Conservation (phyloP, 768 basidiomycete genomes). For the Boletus fagicola region DNA sequence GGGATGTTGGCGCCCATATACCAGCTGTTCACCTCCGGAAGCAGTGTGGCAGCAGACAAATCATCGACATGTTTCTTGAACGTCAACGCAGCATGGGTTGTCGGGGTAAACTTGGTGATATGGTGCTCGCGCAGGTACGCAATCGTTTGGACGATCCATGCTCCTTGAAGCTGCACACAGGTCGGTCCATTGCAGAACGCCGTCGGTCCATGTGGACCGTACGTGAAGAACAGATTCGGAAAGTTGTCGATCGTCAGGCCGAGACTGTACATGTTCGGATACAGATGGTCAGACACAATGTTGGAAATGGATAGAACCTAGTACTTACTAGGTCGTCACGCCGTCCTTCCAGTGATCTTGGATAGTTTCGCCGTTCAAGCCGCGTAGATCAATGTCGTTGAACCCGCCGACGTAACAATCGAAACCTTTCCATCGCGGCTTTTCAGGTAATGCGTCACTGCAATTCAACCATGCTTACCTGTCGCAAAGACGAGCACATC, state of each 20-base stretch:
- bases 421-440: constrained; percentile 4
- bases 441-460: not conserved
- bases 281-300: not conserved
- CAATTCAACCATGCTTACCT: not conserved
- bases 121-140: constrained; percentile 5
- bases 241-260: constrained; percentile 17
- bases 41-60: not conserved
- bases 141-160: constrained; percentile 14
- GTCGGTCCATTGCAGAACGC: constrained; percentile 10
- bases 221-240: constrained; percentile 12
- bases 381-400: constrained; percentile 11
- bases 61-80: constrained; percentile 15
- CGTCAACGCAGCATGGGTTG: not conserved
- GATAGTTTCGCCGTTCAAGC: constrained; percentile 10
- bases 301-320: not conserved
- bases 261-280: constrained; percentile 1
- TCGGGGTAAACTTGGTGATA: constrained; percentile 17
- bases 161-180: constrained; percentile 3
- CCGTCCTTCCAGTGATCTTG: constrained; percentile 17
- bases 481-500: constrained; percentile 20
- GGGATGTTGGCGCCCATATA: constrained; percentile 13
- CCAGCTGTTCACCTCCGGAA: not conserved
- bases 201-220: constrained; percentile 15
- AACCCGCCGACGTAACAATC: constrained; percentile 7
- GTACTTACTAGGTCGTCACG: constrained; percentile 14